phyloP scores from a whole-genome alignment of 495 filamentous ascomycete species.

The Sabuloglossum arenarium region DNA sequence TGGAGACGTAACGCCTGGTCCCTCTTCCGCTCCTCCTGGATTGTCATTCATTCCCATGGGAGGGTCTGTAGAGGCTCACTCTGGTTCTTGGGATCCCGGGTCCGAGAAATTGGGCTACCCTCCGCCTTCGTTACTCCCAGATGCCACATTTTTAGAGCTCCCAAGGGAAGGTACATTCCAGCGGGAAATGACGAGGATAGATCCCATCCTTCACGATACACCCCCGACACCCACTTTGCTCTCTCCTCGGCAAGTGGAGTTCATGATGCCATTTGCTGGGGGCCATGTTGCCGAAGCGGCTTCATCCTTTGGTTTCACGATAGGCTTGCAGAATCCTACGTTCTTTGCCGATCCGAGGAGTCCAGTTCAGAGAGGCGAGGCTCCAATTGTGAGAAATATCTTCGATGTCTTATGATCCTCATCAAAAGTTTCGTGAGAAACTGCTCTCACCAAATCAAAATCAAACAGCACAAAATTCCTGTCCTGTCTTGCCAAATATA shows the following conservation, averaged over 20 bases:
- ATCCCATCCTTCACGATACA: neutral
- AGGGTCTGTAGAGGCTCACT: slow-evolving; percentile 23
- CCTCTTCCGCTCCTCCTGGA: slow-evolving; percentile 33
- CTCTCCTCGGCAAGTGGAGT: slow-evolving; percentile 21
- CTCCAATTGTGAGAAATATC: slow-evolving; percentile 45
- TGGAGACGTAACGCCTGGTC: slow-evolving; percentile 24
- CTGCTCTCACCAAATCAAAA: neutral
- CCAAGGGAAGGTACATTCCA: neutral
- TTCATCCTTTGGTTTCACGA: slow-evolving; percentile 7
- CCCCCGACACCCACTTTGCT: slow-evolving; percentile 7
- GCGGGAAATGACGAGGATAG: neutral
- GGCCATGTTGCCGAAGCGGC: neutral
- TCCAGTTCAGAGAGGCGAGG: slow-evolving; percentile 39
- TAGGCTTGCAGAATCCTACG: neutral
- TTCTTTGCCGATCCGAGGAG: slow-evolving; percentile 38
- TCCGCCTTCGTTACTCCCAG: neutral
- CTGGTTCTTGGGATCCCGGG: slow-evolving; percentile 5
- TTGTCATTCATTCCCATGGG: slow-evolving; percentile 14
- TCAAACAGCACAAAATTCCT: no score
- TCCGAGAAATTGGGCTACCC: neutral
- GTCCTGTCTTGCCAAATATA: neutral
- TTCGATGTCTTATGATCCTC: slow-evolving; percentile 21
- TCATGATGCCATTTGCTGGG: slow-evolving; percentile 20
- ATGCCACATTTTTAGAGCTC: neutral
- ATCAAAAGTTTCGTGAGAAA: neutral